These are phyloP conservation scores for Polytrichum formosum DNA, from an alignment of 225 moss, liverwort and hornwort genomes.

Conservation along the genomic window DNA sequence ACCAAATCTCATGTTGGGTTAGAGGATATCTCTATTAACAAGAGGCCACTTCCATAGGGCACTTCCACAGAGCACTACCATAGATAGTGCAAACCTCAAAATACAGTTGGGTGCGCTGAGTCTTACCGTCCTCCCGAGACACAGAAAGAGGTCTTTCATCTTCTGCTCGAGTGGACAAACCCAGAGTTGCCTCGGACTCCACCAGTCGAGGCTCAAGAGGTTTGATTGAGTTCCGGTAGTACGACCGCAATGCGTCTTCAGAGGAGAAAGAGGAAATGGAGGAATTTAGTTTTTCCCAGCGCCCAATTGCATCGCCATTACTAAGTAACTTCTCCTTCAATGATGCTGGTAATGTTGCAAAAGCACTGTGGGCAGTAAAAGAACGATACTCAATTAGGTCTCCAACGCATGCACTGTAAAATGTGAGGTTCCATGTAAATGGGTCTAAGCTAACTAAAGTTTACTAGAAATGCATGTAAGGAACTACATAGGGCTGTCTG, in stretches of 20 bases:
- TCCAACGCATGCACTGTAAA: no score
- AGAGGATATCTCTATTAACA: no score
- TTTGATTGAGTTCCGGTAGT: constrained; percentile 34
- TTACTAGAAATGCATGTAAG: no score
- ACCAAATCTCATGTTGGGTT: no score
- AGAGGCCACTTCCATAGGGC: no score
- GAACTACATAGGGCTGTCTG: no score
- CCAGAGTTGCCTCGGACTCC: constrained; percentile 15
- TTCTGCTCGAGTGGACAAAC: constrained; percentile 2
- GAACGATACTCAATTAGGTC: background rate
- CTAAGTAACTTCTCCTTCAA: constrained; percentile 40
- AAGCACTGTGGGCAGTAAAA: constrained; percentile 37
- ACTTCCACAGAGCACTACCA: no score
- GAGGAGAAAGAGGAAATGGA: constrained; percentile 54
- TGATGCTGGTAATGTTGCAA: constrained; percentile 41
- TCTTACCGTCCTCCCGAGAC: constrained; percentile 11
- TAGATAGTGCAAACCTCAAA: no score
- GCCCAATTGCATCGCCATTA: constrained; percentile 35
- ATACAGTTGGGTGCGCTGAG: no score
- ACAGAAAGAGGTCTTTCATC: background rate
- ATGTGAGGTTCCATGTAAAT: no score
- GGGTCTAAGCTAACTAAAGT: no score
- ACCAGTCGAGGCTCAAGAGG: constrained; percentile 6
- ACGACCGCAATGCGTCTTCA: constrained; percentile 58
- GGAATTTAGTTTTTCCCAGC: constrained; percentile 43